Evolutionary conservation across 768 basidiomycete species (phyloP), one percentile per base, ranked within the genome.

Genomic region (Pisolithus orientalis): DNA sequence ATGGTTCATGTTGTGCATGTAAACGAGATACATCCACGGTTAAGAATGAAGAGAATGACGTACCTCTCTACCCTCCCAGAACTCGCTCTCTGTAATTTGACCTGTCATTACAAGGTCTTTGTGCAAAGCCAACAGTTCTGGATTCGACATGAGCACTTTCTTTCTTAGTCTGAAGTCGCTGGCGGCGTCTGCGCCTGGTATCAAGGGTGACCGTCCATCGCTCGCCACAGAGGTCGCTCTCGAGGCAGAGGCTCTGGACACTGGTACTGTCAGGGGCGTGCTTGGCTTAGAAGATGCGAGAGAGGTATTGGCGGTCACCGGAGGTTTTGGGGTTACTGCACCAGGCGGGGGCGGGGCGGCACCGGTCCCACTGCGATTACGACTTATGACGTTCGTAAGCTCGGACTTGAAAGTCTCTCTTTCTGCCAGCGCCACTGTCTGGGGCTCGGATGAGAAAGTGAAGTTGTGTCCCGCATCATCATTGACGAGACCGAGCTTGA

Each of bases 61-160:
- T 64, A 96, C 92, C 80, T 96, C 89, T 63, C 96, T 78, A 31
- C 93, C 92, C 55, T 94, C 93, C 96, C 96, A 98, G 67, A 98
- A 99, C 59, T 99, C 96, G 0, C 82, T 80, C 68, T 98, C 94
- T 1, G 86, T 87, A 29, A 99, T 87, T 57, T 90, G 85, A 9
- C 85, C 83, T 28, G 75, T 75, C 68, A 90, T 82, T 44, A 98
- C 96, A 54, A 98, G 80, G 46, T 95, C 90, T 38, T 84, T 82
- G 67, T 98, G 94, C 42, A 99, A 73, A 10, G 80, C 67, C 17
- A 83, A 84, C 50, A 97, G 76, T 53, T 91, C 90, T 1, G 87
- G 80, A 56, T 86, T 85, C 64, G 80, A 80, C 62, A 90, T 64
- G 25, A 97, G 75, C 1, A 96, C 88, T 51, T 82, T 81, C 67